phyloP scores from a whole-genome alignment of 2,329 filamentous ascomycete genomes.

The Fusarium domesticum region DNA sequence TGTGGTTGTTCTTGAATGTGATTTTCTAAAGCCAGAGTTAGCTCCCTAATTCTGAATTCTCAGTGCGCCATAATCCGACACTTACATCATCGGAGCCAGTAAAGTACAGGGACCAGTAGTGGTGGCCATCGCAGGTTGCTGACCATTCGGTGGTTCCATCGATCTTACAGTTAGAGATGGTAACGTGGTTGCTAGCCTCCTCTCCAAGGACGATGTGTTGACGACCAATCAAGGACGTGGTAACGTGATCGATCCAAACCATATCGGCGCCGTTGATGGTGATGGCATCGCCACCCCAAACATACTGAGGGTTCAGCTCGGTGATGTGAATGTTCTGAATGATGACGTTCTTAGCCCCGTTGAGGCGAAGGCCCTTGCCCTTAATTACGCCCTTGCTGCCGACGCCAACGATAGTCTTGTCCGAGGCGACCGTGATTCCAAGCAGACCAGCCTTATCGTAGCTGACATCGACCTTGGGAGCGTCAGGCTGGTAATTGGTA shows the following conservation, averaged over 20 bases:
- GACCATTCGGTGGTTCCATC: constrained; percentile 52
- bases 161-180: constrained; percentile 57
- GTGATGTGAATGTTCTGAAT: constrained; percentile 57
- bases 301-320: constrained; percentile 53
- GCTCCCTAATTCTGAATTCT: too few species aligned
- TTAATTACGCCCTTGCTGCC: constrained; percentile 53
- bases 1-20: constrained; percentile 58
- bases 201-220: constrained; percentile 58
- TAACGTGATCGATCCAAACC: constrained; percentile 51
- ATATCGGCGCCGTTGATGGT: constrained; percentile 44
- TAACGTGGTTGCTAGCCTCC: constrained; percentile 49
- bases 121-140: constrained; percentile 54
- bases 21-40: too few species aligned
- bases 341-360: constrained; percentile 51
- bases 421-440: constrained; percentile 49
- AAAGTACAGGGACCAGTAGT: constrained; percentile 59
- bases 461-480: constrained; percentile 42
- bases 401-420: constrained; percentile 55
- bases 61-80: background rate
- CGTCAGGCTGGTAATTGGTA: constrained; percentile 50
- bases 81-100: constrained; percentile 48
- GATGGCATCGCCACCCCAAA: constrained; percentile 58
- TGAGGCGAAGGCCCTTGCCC: constrained; percentile 52
- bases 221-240: constrained; percentile 54
- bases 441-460: constrained; percentile 49